A percentile compares a stretch with the other conserved stretches of the same genome.
These are phyloP conservation scores for Aspergillus pseudoviridinutans DNA, from an alignment of 2,329 filamentous ascomycete genomes.

Conservation along the genomic window DNA sequence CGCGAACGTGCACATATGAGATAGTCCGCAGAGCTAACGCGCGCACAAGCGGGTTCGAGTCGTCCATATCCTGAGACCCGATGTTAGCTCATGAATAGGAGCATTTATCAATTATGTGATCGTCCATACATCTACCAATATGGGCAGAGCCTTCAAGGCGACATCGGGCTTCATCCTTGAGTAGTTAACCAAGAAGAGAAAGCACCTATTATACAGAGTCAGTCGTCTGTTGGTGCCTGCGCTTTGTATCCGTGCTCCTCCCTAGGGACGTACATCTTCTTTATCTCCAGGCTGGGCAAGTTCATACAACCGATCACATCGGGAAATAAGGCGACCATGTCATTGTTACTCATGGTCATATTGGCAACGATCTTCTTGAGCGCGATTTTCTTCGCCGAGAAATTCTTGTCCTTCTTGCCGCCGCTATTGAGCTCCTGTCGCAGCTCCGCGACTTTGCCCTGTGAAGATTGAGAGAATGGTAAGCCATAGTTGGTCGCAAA, in stretches of 20 bases:
- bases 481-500: conserved; percentile 27
- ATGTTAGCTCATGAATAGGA: conserved; percentile 6
- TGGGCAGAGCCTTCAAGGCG: conserved; percentile 86
- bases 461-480: conserved; percentile 42
- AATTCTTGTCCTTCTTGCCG: conserved; percentile 97
- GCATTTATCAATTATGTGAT: neutral
- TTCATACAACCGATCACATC: conserved; percentile 96
- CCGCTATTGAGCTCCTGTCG: conserved; percentile 90
- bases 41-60: conserved; percentile 85
- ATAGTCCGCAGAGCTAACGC: conserved; percentile 91
- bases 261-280: conserved; percentile 75
- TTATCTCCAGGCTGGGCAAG: conserved; percentile 91
- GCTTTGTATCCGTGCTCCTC: neutral
- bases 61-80: conserved; percentile 74
- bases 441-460: conserved; percentile 99
- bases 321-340: conserved; percentile 96
- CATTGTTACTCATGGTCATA: conserved; percentile 99
- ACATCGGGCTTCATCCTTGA: conserved; percentile 90
- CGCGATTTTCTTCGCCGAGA: conserved; percentile 90
- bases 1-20: conserved; percentile 93
- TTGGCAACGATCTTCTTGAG: conserved; percentile 99
- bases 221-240: neutral
- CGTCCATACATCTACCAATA: conserved; percentile 67
- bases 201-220: conserved; percentile 65
- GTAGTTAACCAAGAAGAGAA: conserved; percentile 96